Base-by-base conservation (phyloP, 805 yeast genomes). In the Metschnikowia corniflorae region DNA sequence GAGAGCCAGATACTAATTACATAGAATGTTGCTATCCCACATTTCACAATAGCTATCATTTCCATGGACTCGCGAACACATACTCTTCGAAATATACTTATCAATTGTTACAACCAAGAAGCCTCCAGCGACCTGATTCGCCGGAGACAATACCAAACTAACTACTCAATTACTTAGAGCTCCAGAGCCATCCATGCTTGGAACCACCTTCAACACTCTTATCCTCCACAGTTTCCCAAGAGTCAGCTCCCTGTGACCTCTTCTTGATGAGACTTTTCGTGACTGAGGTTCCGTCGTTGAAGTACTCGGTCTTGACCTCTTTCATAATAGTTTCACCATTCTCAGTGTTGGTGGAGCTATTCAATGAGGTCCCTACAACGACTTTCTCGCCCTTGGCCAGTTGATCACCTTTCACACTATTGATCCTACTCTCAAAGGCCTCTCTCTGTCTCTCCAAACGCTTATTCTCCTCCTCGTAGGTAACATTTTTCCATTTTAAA, bases 401-500 rank as follows among this genome's bases (percentile, higher is more conserved):
- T 12, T 5, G 15, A 16, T 16, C 19, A 5, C 19, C 29, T n/a
- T 7, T 18, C 15, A 3, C 14, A 6, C 23, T 18, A 21, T 18
- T 17, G 17, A 14, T 13, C 25, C 24, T 17, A n/a, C 27, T 22
- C 15, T 18, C 22, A 8, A 15, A 24, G 12, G 31, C 29, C 13
- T 31, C 23, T 15, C 16, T 20, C 21, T 22, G 27, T 29, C 18
- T 22, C 13, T 26, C 21, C 12, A 14, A 15, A 6, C 16, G 16
- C 26, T 15, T 21, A 17, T 15, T 26, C 17, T 31, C 40, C 16
- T 26, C 28, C 18, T 37, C 40, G 21, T 31, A 37, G 7, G 14
- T 17, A 10, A 15, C 65, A n/a, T 70, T 57, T 49, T 71, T 75
- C 89, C 93, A 87, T 39, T 73, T 74, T 54, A 88, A 59, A 43